These are phyloP conservation scores for Amesomyces nigricolor DNA, from an alignment of 2,329 filamentous ascomycete genomes.

Conservation along the genomic window DNA sequence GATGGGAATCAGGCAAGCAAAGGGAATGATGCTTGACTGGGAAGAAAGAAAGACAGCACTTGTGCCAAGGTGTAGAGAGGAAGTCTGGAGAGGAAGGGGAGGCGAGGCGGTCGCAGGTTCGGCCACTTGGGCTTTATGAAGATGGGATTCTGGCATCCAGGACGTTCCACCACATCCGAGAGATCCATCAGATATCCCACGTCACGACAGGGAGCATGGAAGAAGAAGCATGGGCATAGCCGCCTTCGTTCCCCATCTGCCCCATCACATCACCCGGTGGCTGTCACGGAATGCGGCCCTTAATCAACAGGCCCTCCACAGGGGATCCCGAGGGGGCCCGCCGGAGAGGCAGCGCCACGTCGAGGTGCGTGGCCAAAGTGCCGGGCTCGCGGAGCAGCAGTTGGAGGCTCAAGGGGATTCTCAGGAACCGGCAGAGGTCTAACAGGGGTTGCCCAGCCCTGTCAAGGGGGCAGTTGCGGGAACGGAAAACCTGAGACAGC, in stretches of 20 bases:
- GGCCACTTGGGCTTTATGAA: conserved; percentile 16
- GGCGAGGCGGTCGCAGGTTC: conserved; percentile 9
- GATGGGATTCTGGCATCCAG: conserved; percentile 5
- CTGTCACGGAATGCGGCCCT: conserved; percentile 8
- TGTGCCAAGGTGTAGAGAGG: conserved; percentile 18
- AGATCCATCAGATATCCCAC: conserved; percentile 10
- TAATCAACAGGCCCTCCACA: conserved; percentile 16
- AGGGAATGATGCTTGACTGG: conserved; percentile 28
- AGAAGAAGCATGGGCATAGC: conserved; percentile 4
- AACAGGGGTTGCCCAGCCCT: conserved; percentile 10
- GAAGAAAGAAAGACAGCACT: conserved; percentile 15
- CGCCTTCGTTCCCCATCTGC: not conserved
- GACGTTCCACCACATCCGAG: conserved; percentile 3
- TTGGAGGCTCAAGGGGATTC: conserved; percentile 13
- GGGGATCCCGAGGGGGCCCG: not conserved
- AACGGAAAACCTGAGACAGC: conserved; percentile 24
- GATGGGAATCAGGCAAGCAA: conserved; percentile 26
- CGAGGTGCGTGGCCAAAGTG: not conserved
- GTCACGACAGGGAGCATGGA: not conserved
- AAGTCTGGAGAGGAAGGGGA: conserved; percentile 20
- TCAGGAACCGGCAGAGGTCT: conserved; percentile 17
- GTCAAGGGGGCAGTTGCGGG: conserved; percentile 20
- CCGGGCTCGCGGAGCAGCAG: conserved; percentile 1
- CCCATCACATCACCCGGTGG: conserved; percentile 8
- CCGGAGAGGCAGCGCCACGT: not conserved